Percentiles rank a stretch among this genome's conserved stretches.
phyloP scores from a whole-genome alignment of 108 stramenopile species.

The Pseudonitzschia delicatissima region DNA sequence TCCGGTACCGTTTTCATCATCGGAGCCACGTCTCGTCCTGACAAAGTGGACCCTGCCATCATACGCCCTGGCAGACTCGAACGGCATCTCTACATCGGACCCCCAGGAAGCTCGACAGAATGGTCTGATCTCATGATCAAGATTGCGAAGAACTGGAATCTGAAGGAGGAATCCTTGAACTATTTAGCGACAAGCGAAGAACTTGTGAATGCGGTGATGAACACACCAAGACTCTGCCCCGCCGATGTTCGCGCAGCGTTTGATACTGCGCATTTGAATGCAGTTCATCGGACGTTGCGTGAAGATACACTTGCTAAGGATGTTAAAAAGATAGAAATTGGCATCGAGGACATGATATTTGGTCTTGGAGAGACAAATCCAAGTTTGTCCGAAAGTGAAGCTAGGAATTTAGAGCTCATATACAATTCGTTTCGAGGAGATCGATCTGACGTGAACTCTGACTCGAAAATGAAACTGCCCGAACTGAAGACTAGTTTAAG shows the following conservation, averaged over 20 bases:
- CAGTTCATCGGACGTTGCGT: constrained; percentile 48
- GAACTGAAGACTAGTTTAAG: not conserved
- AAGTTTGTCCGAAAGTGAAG: constrained; percentile 21
- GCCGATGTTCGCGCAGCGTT: constrained; percentile 81
- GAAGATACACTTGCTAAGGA: not conserved
- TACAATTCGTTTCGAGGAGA: constrained; percentile 15
- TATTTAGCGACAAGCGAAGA: constrained; percentile 23
- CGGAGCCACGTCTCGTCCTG: constrained; percentile 91
- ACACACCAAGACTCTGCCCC: constrained; percentile 40
- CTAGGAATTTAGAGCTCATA: constrained; percentile 5
- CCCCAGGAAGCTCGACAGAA: constrained; percentile 57
- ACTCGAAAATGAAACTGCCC: not conserved
- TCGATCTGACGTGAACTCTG: not conserved
- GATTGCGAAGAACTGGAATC: constrained; percentile 41
- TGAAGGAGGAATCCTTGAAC: constrained; percentile 38
- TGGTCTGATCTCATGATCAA: constrained; percentile 60
- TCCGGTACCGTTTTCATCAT: constrained; percentile 76
- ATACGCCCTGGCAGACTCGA: constrained; percentile 94
- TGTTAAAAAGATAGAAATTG: constrained; percentile 22
- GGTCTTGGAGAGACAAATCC: constrained; percentile 16
- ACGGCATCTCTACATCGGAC: constrained; percentile 85
- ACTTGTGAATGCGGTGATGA: not conserved
- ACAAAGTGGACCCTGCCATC: constrained; percentile 93
- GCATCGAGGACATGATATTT: constrained; percentile 12
- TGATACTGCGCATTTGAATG: constrained; percentile 74